phyloP scores from a whole-genome alignment of 768 basidiomycete species.

The Suillus bovinus region DNA sequence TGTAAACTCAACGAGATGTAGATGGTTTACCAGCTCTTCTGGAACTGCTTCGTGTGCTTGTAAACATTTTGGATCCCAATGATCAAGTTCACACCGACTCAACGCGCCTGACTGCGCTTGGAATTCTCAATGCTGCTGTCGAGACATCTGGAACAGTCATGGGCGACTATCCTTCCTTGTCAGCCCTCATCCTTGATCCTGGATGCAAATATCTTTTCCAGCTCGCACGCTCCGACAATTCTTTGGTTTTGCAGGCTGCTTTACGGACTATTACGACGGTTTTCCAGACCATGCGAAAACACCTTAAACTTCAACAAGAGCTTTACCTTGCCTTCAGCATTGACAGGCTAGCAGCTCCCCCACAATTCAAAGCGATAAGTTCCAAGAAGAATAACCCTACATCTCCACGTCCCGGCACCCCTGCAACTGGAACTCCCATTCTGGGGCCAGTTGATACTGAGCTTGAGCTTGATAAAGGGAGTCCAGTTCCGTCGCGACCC shows the following conservation, averaged over 20 bases:
- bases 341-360: slow-evolving; percentile 77
- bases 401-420: slow-evolving; percentile 57
- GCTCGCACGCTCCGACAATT: slow-evolving; percentile 89
- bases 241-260: slow-evolving; percentile 72
- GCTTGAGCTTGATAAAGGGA: slow-evolving; percentile 48
- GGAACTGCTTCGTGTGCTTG: slow-evolving; percentile 90
- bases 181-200: slow-evolving; percentile 76
- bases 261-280: slow-evolving; percentile 87
- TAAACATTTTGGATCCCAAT: slow-evolving; percentile 93
- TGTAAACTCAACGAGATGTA: slow-evolving; percentile 20
- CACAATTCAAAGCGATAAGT: slow-evolving; percentile 27
- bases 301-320: slow-evolving; percentile 94
- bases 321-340: slow-evolving; percentile 93
- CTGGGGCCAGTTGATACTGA: slow-evolving; percentile 39
- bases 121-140: slow-evolving; percentile 84
- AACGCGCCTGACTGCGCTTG: slow-evolving; percentile 84
- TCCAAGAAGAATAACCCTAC: slow-evolving; percentile 38
- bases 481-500: slow-evolving; percentile 52
- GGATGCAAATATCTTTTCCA: slow-evolving; percentile 98
- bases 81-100: slow-evolving; percentile 97
- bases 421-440: slow-evolving; percentile 44
- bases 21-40: slow-evolving; percentile 92
- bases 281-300: slow-evolving; percentile 80
- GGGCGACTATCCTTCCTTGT: slow-evolving; percentile 74
- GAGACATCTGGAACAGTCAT: slow-evolving; percentile 81